Evolutionary conservation across 1,139 yeast genomes (phyloP).

Genomic region (Suhomyces chickasaworum): DNA sequence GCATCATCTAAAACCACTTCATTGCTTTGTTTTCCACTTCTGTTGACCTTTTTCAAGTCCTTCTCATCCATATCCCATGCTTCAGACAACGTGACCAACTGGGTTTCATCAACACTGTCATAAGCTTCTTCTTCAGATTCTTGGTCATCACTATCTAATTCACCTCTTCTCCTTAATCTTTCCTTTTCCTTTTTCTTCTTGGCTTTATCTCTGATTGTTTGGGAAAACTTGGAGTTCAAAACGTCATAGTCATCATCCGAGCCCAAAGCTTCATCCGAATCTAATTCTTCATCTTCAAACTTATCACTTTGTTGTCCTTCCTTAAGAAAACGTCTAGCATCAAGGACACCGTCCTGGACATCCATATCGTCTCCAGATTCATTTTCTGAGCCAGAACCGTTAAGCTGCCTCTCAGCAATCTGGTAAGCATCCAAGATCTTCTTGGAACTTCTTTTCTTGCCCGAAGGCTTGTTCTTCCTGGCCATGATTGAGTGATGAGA

Average conservation of each 20-base stretch:
- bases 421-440: conserved; percentile 50
- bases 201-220: conserved; percentile 60
- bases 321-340: conserved; percentile 41
- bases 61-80: conserved; percentile 85
- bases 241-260: conserved; percentile 76
- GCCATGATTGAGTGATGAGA: conserved; percentile 10
- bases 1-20: conserved; percentile 48
- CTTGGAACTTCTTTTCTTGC: conserved; percentile 35
- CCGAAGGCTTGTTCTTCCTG: conserved; percentile 24
- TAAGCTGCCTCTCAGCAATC: conserved; percentile 47
- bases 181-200: conserved; percentile 37
- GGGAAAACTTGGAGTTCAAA: conserved; percentile 66
- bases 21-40: conserved; percentile 19
- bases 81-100: conserved; percentile 74
- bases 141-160: conserved; percentile 17
- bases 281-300: conserved; percentile 68
- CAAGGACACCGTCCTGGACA: conserved; percentile 45
- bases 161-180: conserved; percentile 23
- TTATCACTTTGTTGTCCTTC: conserved; percentile 28
- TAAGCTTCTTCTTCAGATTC: conserved; percentile 45
- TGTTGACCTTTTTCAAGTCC: conserved; percentile 35
- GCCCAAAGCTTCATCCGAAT: conserved; percentile 76
- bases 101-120: conserved; percentile 66
- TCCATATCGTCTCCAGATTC: conserved; percentile 24
- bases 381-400: conserved; percentile 17